phyloP scores from a whole-genome alignment of 2,329 filamentous ascomycete species.

The Blastomyces gilchristii region DNA sequence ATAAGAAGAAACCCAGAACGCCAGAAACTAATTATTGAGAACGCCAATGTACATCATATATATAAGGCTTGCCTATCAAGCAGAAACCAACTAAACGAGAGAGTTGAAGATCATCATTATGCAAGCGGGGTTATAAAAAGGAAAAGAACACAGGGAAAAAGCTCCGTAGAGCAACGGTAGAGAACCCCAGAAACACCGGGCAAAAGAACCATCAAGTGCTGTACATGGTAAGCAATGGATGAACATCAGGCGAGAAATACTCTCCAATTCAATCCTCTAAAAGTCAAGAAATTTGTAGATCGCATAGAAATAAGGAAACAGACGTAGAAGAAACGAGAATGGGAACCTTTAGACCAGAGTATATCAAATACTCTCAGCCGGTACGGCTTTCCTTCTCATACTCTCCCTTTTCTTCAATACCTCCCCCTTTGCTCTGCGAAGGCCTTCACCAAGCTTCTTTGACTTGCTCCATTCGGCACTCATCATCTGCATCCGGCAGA shows the following conservation, averaged over 20 bases:
- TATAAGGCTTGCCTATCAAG: neutral
- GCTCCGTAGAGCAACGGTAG: neutral
- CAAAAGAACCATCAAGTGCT: neutral
- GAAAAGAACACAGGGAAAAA: neutral
- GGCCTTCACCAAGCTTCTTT: constrained; percentile 35
- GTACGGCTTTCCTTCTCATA: constrained; percentile 13
- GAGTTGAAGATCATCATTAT: neutral
- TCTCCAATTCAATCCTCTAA: constrained; percentile 11
- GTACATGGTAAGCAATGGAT: neutral
- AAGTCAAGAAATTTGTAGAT: constrained; percentile 13
- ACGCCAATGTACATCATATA: constrained; percentile 1
- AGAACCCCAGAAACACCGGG: neutral
- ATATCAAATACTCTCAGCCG: constrained; percentile 3
- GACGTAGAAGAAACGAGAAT: neutral
- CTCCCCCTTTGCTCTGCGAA: constrained; percentile 35
- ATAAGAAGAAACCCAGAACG: constrained; percentile 18
- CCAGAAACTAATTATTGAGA: constrained; percentile 13
- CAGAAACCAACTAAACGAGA: neutral
- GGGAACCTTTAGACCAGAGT: neutral
- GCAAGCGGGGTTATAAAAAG: neutral
- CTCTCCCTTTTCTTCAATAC: constrained; percentile 30
- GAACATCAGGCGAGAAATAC: neutral
- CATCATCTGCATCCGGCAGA: constrained; percentile 38
- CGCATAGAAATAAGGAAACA: neutral
- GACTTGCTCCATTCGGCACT: constrained; percentile 36